Percentiles rank a stretch among this genome's conserved stretches.
Conservation (phyloP, 2,329 filamentous ascomycete species). For the Pseudonectria buxi region DNA sequence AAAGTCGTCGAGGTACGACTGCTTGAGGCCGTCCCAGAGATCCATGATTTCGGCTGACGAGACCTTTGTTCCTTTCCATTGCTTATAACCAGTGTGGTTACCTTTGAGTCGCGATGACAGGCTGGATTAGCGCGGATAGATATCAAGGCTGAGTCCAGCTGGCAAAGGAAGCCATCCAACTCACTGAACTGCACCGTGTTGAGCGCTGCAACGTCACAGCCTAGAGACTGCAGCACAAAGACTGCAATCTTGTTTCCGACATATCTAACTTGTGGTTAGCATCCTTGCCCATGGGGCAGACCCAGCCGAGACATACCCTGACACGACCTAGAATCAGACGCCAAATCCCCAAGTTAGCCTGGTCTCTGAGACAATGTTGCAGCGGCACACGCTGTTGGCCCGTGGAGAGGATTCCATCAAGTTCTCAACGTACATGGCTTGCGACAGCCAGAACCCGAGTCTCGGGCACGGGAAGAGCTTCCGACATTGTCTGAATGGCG, state of each 20-base stretch:
- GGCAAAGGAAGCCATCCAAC: conserved; percentile 25
- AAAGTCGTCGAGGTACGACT: conserved; percentile 81
- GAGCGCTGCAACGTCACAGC: conserved; percentile 86
- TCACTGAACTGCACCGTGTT: conserved; percentile 98
- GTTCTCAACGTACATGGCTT: conserved; percentile 69
- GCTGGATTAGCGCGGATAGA: conserved; percentile 3
- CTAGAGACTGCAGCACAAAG: conserved; percentile 87
- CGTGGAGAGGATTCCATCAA: no score
- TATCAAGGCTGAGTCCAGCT: background rate
- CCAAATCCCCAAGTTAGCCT: background rate
- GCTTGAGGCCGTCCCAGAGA: conserved; percentile 75
- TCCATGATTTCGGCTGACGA: conserved; percentile 76
- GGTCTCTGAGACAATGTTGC: no score
- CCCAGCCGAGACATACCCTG: conserved; percentile 13
- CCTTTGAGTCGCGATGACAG: conserved; percentile 52
- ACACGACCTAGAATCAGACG: conserved; percentile 17
- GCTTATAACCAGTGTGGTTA: conserved; percentile 90
- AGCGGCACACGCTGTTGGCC: no score
- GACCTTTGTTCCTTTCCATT: conserved; percentile 78
- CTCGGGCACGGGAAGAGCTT: conserved; percentile 39
- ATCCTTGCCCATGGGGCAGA: background rate
- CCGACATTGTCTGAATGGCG: conserved; percentile 12
- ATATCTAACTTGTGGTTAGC: conserved; percentile 54
- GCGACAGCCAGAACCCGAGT: conserved; percentile 76
- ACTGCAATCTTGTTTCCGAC: conserved; percentile 97